Evolutionary conservation across 2,329 filamentous ascomycete genomes (phyloP), one percentile per base, ranked within the genome.

Genomic region (Magnaporthiopsis rhizophila): DNA sequence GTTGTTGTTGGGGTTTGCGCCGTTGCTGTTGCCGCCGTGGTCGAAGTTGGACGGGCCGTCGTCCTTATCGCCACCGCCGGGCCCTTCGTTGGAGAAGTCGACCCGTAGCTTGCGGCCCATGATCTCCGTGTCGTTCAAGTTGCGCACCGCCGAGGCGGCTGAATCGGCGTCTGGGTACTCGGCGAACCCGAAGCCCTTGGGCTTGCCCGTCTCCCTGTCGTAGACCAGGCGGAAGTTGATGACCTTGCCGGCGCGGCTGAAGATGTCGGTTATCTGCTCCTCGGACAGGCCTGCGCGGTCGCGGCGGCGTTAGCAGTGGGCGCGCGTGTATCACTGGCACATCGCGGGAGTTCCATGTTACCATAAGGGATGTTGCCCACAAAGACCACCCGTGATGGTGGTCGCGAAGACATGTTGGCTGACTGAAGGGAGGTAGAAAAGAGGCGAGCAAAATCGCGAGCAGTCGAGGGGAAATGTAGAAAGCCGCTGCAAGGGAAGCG

Each of bases 171-270:
- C 95, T 64, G 92, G 90, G 73, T 96, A 99, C 75, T 98, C 94
- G 72, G 93, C 91, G 72, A 98, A 99, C 50, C 95, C 95, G 74
- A 97, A 99, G 24, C 95, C 95, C 76, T 97, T 98, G 0, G 95
- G 93, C 65, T 92, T 88, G 58, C 94, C 93, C 3, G 93, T 97
- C 72, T 98, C 94, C 63, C 92, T 90, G 79, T 98, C 96, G 77
- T 97, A 96, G 68, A 98, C 94, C 61, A 98, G 84, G 63, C 94
- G 87, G 75, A 98, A 98, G 74, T 90, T 94, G 65, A 96, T 83
- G 1, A 98, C 94, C 69, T 93, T 91, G 65, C 95, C 95, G 63
- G 91, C 92, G 68, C 90, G 89, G 74, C 88, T 91, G 76, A 98
- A 96, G 66, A 96, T 96, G 70, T 97, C 91, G 73, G 89, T 89